Evolutionary conservation across 257 asterid genomes (phyloP), one percentile per base, ranked within the genome.

Genomic region (Leptodermis oblonga): DNA sequence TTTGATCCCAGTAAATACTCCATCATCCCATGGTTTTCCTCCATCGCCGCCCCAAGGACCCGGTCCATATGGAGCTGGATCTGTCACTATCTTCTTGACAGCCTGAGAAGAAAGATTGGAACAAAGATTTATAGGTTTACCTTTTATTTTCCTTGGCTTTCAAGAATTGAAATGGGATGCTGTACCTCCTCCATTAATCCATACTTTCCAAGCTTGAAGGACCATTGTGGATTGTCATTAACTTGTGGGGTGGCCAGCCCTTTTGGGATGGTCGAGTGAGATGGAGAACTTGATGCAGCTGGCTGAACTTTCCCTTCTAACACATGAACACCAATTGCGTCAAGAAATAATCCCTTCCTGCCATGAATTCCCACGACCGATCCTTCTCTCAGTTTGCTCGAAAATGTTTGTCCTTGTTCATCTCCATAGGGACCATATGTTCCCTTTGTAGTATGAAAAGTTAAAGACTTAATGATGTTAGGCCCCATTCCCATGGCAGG

Each of bases 11-110:
- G 84, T 82, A 76, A 77, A 91, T 2, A 88, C 96, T 70, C 96
- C 97, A 54, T 91, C 95, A 55, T 91, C 97, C 96, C 96, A 91
- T 14, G 93, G 86, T 70, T 84, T 89, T 68, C 97, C 95, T 36
- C 93, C 87, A 5, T 86, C 92, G 13, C 96, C 97, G 23, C 96
- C 97, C 96, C 95, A 91, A 9, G 97, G 97, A n/a, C 93, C 97
- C 22, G 96, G 73, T 49, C 91, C 96, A 22, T 69, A 83, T 61
- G 97, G 97, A 49, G 90, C 84, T 2, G 96, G 93, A 75, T 75
- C 62, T 45, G 56, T 72, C 70, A 72, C 75, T 45, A 74, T 48
- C 72, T 48, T 64, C 26, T 79, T 87, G 14, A 28, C 80, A 2
- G 49, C 87, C 92, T 85, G 74, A 22, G 20, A 69, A 39, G 53